Conservation (phyloP, 2,329 filamentous ascomycete genomes). For the Calonectria multiphialidica region DNA sequence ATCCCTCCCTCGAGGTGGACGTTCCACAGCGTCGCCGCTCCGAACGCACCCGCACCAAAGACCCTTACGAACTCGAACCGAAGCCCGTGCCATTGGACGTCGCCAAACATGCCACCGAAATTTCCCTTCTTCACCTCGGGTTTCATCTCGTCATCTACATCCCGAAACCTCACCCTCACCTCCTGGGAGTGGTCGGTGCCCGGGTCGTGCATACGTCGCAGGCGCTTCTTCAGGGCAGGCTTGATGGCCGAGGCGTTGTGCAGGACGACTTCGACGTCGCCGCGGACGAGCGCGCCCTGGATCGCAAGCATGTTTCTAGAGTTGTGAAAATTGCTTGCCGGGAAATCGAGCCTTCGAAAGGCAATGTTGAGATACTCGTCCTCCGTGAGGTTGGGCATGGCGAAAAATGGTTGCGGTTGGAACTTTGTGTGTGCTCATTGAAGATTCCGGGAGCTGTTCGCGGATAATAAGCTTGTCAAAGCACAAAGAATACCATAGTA, state of each 20-base stretch:
- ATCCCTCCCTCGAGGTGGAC: slow-evolving; percentile 36
- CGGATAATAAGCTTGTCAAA: slow-evolving; percentile 36
- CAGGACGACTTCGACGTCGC: slow-evolving; percentile 30
- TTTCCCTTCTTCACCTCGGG: not conserved
- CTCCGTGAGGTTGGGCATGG: slow-evolving; percentile 16
- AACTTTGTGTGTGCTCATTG: slow-evolving; percentile 2
- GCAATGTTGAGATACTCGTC: not conserved
- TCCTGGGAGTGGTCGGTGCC: not conserved
- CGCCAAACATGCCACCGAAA: not conserved
- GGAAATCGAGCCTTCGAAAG: not conserved
- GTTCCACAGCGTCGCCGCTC: slow-evolving; percentile 41
- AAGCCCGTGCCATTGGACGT: slow-evolving; percentile 32
- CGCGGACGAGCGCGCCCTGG: slow-evolving; percentile 34
- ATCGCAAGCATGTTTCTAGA: slow-evolving; percentile 28
- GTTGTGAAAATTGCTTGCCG: not conserved
- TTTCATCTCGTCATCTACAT: not conserved
- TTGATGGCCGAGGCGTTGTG: slow-evolving; percentile 1
- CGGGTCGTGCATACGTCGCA: not conserved
- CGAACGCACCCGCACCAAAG: slow-evolving; percentile 43
- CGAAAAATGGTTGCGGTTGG: slow-evolving; percentile 2
- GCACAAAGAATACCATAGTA: slow-evolving; percentile 33
- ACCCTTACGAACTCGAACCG: slow-evolving; percentile 41
- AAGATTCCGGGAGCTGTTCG: slow-evolving; percentile 10
- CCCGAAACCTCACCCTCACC: not conserved
- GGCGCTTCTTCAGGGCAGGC: not conserved